Base-by-base conservation (phyloP, 23 red algal genomes). In the Gracilaria gracilis region DNA sequence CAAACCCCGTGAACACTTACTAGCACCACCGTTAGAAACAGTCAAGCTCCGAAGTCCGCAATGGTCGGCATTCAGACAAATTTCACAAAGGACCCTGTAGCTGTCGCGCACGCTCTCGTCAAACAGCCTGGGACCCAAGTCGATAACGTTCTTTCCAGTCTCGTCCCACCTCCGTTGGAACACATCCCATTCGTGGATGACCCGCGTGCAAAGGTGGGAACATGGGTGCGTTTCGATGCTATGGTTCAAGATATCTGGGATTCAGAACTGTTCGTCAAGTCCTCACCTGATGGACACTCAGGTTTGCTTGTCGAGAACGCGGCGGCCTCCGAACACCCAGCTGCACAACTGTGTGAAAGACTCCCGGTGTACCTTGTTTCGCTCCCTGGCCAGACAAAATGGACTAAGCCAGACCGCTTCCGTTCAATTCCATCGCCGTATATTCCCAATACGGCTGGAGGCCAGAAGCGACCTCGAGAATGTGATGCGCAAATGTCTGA, bases 211-310 rank as follows among this genome's bases (percentile, higher is more conserved):
- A 70, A 39, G 27, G 24, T 74, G 16, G 87, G 87, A 67, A 49
- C 50, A 48, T 95, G 80, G 79, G 84, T 81, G 37, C 82, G 70
- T 74, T 95, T 69, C 79, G 64, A 61, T 53, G 89, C 79, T 33
- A 74, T 92, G 89, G 89, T 92, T 29, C 89, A 92, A 64, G 89
- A 92, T 61, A 79, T 92, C 13, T 92, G 89, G 89, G 89, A 92
- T 36, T 29, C 80, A 33, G 89, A 92, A 53, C 47, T 83, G 16
- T 92, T 92, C 36, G 79, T 92, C 44, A 47, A 48, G 1, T 84
- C 79, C 25, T 83, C 78, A 27, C 89, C 89, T 0, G 59, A 67
- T 9, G 89, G 89, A 21, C 42, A 72, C 38, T 84, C 79, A 31
- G 89, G 66, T 42, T 53, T 92, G 31, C 89, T 92, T 5, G 80